phyloP scores from a whole-genome alignment of 345 rosid species.

The Odontarrhena argentea region DNA sequence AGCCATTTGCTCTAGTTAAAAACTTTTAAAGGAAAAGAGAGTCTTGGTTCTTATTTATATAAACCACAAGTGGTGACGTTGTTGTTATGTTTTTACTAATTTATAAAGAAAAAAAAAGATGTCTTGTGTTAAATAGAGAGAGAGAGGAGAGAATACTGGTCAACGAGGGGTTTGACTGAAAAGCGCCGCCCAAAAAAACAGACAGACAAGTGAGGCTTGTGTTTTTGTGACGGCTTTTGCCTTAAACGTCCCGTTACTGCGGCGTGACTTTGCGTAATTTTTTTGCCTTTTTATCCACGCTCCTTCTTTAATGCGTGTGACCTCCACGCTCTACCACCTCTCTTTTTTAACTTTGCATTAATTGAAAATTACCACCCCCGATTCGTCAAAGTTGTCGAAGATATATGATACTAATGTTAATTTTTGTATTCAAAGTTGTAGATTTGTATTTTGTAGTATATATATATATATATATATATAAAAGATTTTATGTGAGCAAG shows the following conservation, averaged over 20 bases:
- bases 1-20: conserved; percentile 24
- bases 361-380: not conserved
- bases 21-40: not conserved
- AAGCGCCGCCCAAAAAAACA: conserved; percentile 44
- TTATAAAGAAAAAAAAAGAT: conserved; percentile 18
- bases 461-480: no score
- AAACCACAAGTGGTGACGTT: conserved; percentile 15
- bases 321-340: conserved; percentile 15
- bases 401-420: no score
- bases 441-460: no score
- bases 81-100: not conserved
- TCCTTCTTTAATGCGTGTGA: conserved; percentile 28
- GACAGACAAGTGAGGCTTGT: conserved; percentile 29
- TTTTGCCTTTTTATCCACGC: conserved; percentile 27
- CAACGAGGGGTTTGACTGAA: conserved; percentile 43
- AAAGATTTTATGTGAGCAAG: no score
- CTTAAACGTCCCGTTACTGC: conserved; percentile 44
- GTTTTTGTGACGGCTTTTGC: conserved; percentile 43
- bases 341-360: not conserved
- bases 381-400: no score
- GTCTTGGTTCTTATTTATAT: not conserved
- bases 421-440: no score
- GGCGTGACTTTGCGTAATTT: conserved; percentile 42
- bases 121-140: conserved; percentile 6
- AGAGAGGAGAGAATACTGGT: conserved; percentile 27